phyloP scores from a whole-genome alignment of 163 green algal genomes.

The Prototheca wickerhamii region DNA sequence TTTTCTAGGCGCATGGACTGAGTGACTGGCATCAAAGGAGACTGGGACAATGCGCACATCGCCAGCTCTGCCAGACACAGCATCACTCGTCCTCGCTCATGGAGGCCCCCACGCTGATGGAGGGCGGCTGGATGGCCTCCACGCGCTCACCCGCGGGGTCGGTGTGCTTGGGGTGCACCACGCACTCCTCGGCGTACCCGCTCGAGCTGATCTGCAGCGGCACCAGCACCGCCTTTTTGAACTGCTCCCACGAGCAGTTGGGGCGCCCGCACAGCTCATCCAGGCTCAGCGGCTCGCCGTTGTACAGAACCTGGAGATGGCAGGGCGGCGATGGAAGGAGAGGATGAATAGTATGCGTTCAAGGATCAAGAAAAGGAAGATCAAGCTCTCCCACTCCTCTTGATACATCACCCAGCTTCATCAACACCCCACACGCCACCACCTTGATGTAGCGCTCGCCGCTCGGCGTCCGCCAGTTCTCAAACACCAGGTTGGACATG shows the following conservation, averaged over 20 bases:
- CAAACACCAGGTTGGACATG: slow-evolving; percentile 17
- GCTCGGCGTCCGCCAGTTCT: neutral
- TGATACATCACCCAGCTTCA: too few species aligned
- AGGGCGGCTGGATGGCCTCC: neutral
- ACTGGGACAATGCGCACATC: too few species aligned
- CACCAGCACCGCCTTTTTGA: neutral
- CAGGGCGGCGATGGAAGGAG: neutral
- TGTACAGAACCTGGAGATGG: neutral
- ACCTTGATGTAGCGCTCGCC: neutral
- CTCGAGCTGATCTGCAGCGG: neutral
- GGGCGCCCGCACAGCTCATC: neutral
- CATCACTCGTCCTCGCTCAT: neutral
- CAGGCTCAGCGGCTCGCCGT: neutral
- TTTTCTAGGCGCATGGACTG: too few species aligned
- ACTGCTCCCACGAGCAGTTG: neutral
- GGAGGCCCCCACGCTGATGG: neutral
- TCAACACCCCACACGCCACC: too few species aligned
- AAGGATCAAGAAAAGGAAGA: neutral
- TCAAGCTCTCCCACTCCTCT: neutral
- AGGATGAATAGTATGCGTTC: too few species aligned
- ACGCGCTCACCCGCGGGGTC: neutral
- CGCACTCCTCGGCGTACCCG: neutral
- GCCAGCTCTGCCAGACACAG: neutral
- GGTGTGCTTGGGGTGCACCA: slow-evolving; percentile 6
- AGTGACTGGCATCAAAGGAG: too few species aligned